phyloP scores from a whole-genome alignment of 176 grass and related monocot species.

The Avena eriantha region DNA sequence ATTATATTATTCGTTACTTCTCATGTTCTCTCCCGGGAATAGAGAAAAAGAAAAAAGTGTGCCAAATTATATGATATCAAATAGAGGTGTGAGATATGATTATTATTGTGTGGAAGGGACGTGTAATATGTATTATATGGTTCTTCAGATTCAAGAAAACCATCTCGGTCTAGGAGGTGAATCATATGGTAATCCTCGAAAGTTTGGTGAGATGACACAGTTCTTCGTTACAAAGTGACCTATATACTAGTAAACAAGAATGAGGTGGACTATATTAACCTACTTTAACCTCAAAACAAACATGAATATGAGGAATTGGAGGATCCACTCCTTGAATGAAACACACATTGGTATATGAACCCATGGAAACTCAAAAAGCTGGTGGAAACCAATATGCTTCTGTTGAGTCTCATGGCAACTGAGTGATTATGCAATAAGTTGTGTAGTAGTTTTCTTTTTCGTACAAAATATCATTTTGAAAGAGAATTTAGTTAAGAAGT shows the following conservation, averaged over 20 bases:
- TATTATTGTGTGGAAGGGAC: background rate
- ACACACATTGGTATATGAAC: too few species aligned
- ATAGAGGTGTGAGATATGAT: background rate
- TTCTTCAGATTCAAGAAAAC: background rate
- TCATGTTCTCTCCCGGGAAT: background rate
- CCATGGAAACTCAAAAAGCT: too few species aligned
- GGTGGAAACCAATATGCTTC: background rate
- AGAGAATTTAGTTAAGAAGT: background rate
- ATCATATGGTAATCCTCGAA: background rate
- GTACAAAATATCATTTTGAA: background rate
- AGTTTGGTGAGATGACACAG: background rate
- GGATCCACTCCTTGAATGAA: background rate
- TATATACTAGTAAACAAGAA: background rate
- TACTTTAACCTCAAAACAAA: background rate
- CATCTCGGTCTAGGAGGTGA: background rate
- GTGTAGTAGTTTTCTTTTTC: background rate
- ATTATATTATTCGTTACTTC: background rate
- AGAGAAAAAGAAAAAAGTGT: background rate
- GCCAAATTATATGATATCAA: background rate
- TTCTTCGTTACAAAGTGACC: background rate
- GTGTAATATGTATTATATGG: background rate
- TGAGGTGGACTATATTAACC: background rate
- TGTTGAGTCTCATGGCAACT: background rate
- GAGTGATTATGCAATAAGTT: background rate
- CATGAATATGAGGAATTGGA: background rate